phyloP scores from a whole-genome alignment of 805 yeast species.

The Dipodascopsis uninucleata region DNA sequence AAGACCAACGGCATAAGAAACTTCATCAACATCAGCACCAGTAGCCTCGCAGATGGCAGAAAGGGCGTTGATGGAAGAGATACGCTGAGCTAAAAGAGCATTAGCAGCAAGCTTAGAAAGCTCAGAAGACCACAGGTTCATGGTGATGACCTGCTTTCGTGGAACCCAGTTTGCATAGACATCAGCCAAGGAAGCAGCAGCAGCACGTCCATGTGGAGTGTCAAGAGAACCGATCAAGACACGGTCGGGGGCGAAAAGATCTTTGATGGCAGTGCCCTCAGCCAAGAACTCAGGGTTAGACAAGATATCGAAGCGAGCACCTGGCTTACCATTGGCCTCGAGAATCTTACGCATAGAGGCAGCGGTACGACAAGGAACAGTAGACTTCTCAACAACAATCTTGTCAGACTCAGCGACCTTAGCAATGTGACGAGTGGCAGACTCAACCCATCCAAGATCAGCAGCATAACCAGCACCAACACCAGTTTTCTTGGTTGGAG shows the following conservation, averaged over 20 bases:
- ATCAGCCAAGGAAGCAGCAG: conserved; percentile 34
- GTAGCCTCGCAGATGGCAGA: conserved; percentile 36
- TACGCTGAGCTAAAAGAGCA: conserved; percentile 35
- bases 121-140: conserved; percentile 36
- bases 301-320: conserved; percentile 32
- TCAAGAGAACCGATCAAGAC: conserved; percentile 34
- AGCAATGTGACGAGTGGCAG: conserved; percentile 35
- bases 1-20: conserved; percentile 34
- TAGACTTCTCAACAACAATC: conserved; percentile 35
- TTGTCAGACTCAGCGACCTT: conserved; percentile 33
- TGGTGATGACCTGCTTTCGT: conserved; percentile 32
- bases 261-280: conserved; percentile 35
- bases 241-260: conserved; percentile 33
- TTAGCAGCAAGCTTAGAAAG: conserved; percentile 35
- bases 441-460: conserved; percentile 33
- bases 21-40: conserved; percentile 36
- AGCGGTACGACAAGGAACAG: conserved; percentile 36
- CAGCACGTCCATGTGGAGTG: conserved; percentile 30
- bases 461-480: conserved; percentile 35
- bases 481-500: conserved; percentile 35
- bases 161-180: conserved; percentile 35
- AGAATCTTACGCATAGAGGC: conserved; percentile 33
- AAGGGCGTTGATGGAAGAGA: conserved; percentile 35
- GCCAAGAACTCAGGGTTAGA: conserved; percentile 36
- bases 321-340: conserved; percentile 34